Percentiles rank a stretch among this genome's conserved stretches.
Evolutionary conservation across 805 yeast genomes (phyloP).

Genomic region (Cyberlindnera saturnus): DNA sequence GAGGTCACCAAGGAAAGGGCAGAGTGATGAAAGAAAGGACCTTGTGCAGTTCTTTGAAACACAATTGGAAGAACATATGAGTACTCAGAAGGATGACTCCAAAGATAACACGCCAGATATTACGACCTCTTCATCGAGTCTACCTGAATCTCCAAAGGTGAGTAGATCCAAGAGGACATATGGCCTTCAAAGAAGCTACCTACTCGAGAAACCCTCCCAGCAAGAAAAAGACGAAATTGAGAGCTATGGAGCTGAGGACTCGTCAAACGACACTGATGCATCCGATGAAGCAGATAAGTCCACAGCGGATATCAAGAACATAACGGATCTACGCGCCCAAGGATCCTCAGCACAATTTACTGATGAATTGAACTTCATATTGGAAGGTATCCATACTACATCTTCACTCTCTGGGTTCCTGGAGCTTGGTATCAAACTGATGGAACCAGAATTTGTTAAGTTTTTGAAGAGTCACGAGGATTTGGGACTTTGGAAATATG

Average conservation of each 20-base stretch:
- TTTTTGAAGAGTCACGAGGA: conserved; percentile 6
- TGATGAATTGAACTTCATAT: conserved; percentile 31
- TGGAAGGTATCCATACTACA: conserved; percentile 17
- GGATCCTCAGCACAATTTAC: conserved; percentile 30
- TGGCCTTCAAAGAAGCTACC: conserved; percentile 25
- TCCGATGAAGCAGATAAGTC: conserved; percentile 6
- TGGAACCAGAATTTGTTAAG: conserved; percentile 18
- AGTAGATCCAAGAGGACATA: conserved; percentile 20
- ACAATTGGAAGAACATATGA: background rate
- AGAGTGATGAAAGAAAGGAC: conserved; percentile 5
- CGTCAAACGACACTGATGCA: background rate
- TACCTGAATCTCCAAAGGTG: conserved; percentile 1
- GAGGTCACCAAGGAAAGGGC: conserved; percentile 6
- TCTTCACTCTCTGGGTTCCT: conserved; percentile 16
- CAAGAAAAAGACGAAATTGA: conserved; percentile 6
- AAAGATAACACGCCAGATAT: background rate
- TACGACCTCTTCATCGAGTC: background rate
- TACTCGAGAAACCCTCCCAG: conserved; percentile 8
- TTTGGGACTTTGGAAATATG: background rate
- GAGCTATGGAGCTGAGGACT: background rate
- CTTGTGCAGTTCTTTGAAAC: conserved; percentile 11
- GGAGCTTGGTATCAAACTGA: conserved; percentile 23
- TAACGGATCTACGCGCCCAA: conserved; percentile 26
- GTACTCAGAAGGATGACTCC: background rate
- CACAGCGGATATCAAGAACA: conserved; percentile 14